A percentile compares a stretch with the other conserved stretches of the same genome.
These are phyloP conservation scores for Penicillium freii DNA, from an alignment of 2,329 filamentous ascomycete species.

Conservation along the genomic window DNA sequence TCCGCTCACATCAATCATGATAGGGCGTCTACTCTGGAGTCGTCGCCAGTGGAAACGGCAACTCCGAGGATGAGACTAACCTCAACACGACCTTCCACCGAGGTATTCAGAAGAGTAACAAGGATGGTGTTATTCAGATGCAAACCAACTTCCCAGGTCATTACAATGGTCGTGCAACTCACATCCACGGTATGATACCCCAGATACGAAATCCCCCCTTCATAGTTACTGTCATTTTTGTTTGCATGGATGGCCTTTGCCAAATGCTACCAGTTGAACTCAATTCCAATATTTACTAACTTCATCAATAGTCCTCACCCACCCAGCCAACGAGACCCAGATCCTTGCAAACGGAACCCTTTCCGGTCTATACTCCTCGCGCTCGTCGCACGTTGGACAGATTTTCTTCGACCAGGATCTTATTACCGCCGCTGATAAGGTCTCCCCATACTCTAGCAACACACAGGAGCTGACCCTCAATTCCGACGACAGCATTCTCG, in stretches of 20 bases:
- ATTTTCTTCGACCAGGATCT: conserved; percentile 64
- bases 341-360: conserved; percentile 53
- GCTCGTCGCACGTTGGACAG: conserved; percentile 61
- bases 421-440: conserved; percentile 51
- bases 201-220: background rate
- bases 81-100: conserved; percentile 47
- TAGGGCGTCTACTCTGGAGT: conserved; percentile 43
- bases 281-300: background rate
- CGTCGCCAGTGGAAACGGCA: conserved; percentile 38
- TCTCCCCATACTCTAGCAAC: conserved; percentile 50
- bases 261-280: background rate
- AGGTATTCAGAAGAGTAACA: conserved; percentile 46
- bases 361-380: conserved; percentile 41
- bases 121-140: conserved; percentile 45
- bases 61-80: conserved; percentile 38
- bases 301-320: conserved; percentile 28
- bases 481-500: conserved; percentile 51
- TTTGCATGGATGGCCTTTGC: no score
- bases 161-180: conserved; percentile 42
- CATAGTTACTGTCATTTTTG: no score
- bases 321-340: conserved; percentile 31
- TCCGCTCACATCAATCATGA: background rate
- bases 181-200: conserved; percentile 31
- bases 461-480: conserved; percentile 51
- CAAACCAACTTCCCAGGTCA: conserved; percentile 48